These are phyloP conservation scores for Diaporthe sp. DNA, from an alignment of 2,329 filamentous ascomycete species.

Conservation along the genomic window DNA sequence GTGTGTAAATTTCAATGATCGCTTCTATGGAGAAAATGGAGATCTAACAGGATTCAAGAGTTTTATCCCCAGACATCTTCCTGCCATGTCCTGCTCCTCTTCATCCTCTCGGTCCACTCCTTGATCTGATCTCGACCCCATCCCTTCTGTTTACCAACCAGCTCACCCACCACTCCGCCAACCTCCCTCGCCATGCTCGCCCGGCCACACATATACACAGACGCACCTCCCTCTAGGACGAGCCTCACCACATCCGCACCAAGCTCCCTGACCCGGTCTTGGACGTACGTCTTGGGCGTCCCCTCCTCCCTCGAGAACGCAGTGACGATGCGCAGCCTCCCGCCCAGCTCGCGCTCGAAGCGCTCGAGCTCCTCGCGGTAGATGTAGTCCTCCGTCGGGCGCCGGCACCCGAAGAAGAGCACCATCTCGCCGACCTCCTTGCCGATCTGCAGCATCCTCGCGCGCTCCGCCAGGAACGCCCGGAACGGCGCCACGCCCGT, in stretches of 20 bases:
- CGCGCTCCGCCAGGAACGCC: slow-evolving; percentile 50
- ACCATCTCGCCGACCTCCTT: slow-evolving; percentile 49
- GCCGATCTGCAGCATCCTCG: slow-evolving; percentile 48
- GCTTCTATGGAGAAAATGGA: not conserved
- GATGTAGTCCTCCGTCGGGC: slow-evolving; percentile 46
- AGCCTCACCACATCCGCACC: slow-evolving; percentile 44
- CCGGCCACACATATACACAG: slow-evolving; percentile 57
- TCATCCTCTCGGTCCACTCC: slow-evolving; percentile 60
- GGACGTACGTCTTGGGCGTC: slow-evolving; percentile 50
- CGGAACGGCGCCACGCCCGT: slow-evolving; percentile 58
- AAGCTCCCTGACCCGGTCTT: slow-evolving; percentile 51
- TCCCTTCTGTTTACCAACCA: slow-evolving; percentile 49
- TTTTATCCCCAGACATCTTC: slow-evolving; percentile 65
- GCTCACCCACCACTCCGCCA: slow-evolving; percentile 51
- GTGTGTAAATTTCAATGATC: not conserved
- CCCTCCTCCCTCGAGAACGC: slow-evolving; percentile 48
- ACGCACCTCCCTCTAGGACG: slow-evolving; percentile 50
- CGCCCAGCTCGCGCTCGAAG: slow-evolving; percentile 41
- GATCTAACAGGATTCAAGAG: not conserved
- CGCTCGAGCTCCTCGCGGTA: slow-evolving; percentile 42
- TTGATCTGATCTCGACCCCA: slow-evolving; percentile 56
- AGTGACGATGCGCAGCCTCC: slow-evolving; percentile 45
- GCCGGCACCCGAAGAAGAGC: slow-evolving; percentile 54
- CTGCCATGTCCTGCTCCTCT: slow-evolving; percentile 64
- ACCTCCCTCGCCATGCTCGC: slow-evolving; percentile 59